These are phyloP conservation scores for Pyricularia sp. DNA, from an alignment of 2,329 filamentous ascomycete species.

Conservation along the genomic window DNA sequence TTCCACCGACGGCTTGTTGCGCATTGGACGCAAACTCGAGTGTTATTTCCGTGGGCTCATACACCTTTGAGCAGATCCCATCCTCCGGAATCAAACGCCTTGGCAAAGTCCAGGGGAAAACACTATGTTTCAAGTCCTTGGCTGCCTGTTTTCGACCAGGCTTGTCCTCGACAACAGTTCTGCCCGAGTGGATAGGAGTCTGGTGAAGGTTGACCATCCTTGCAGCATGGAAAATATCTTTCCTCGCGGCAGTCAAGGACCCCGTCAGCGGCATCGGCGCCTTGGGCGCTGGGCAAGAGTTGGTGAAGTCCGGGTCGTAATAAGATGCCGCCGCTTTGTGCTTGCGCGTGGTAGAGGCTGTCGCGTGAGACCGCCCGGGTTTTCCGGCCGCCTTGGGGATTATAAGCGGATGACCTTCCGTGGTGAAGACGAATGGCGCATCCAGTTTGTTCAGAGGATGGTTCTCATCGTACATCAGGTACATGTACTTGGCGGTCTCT, in stretches of 20 bases:
- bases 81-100: conserved; percentile 58
- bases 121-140: conserved; percentile 50
- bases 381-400: conserved; percentile 43
- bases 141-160: background rate
- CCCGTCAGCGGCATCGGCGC: conserved; percentile 50
- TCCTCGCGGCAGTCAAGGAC: conserved; percentile 65
- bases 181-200: background rate
- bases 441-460: conserved; percentile 85
- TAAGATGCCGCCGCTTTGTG: conserved; percentile 1
- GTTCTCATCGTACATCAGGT: conserved; percentile 71
- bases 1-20: conserved; percentile 23
- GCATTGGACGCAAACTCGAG: conserved; percentile 47
- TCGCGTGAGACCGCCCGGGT: background rate
- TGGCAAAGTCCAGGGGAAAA: conserved; percentile 90
- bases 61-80: conserved; percentile 63
- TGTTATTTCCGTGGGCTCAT: conserved; percentile 54
- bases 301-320: conserved; percentile 34
- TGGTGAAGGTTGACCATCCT: conserved; percentile 66
- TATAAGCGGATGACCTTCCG: conserved; percentile 85
- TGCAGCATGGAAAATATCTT: conserved; percentile 80
- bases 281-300: conserved; percentile 55
- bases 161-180: background rate
- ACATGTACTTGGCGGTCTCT: conserved; percentile 92
- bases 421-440: conserved; percentile 83
- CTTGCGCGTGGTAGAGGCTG: conserved; percentile 8